Evolutionary conservation across 805 yeast genomes (phyloP).

Genomic region (Phaffomyces thermotolerans): DNA sequence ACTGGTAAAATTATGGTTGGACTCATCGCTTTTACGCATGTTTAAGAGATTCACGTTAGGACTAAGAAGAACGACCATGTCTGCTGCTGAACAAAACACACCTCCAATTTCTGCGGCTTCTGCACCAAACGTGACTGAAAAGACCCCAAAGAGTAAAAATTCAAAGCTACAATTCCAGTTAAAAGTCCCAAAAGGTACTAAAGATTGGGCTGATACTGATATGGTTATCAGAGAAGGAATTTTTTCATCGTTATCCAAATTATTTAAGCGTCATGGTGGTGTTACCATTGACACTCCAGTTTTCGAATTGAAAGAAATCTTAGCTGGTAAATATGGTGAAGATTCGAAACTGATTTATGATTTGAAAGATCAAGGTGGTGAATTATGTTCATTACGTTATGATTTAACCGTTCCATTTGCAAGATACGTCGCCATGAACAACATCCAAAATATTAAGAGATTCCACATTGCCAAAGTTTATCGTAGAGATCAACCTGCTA

Average conservation of each 20-base stretch:
- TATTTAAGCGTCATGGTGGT: slow-evolving; percentile 96
- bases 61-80: slow-evolving; percentile 8
- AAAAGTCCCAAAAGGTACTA: slow-evolving; percentile 95
- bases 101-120: slow-evolving; percentile 1
- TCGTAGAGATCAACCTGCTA: slow-evolving; percentile 99
- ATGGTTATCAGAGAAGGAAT: slow-evolving; percentile 92
- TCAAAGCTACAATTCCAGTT: slow-evolving; percentile 57
- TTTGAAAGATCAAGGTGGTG: slow-evolving; percentile 98
- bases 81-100: slow-evolving; percentile 3
- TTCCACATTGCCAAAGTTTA: slow-evolving; percentile 97
- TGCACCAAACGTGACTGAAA: slow-evolving; percentile 4
- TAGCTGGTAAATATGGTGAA: slow-evolving; percentile 97
- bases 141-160: slow-evolving; percentile 26
- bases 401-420: slow-evolving; percentile 99
- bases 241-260: slow-evolving; percentile 58
- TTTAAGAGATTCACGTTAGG: slow-evolving; percentile 4
- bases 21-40: slow-evolving; percentile 2
- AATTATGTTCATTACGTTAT: slow-evolving; percentile 87
- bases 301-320: slow-evolving; percentile 89
- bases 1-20: background rate
- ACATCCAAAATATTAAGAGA: slow-evolving; percentile 81
- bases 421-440: slow-evolving; percentile 93
- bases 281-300: slow-evolving; percentile 98
- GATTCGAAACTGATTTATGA: slow-evolving; percentile 95
- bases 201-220: slow-evolving; percentile 98